Evolutionary conservation across 768 basidiomycete species (phyloP).

Genomic region (Daedaleopsis sinensis): DNA sequence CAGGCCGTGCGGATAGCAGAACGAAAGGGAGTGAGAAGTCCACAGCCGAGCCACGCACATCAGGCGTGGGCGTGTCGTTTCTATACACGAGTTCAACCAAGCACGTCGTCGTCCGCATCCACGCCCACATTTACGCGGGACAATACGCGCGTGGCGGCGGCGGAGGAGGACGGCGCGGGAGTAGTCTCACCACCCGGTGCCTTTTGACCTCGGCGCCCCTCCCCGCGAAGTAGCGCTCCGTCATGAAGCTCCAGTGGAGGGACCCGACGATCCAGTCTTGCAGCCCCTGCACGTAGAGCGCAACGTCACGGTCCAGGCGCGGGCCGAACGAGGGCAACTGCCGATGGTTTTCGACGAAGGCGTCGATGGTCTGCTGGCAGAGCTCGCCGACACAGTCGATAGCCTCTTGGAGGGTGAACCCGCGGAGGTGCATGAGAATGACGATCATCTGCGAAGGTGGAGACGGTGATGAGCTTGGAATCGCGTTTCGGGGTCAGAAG

Average conservation of each 20-base stretch:
- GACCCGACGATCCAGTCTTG: conserved; percentile 75
- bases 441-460: conserved; percentile 48
- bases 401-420: conserved; percentile 60
- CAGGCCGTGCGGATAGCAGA: neutral
- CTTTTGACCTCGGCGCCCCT: conserved; percentile 59
- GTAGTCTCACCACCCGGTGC: conserved; percentile 52
- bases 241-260: conserved; percentile 73
- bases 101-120: neutral
- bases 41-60: neutral
- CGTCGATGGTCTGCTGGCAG: conserved; percentile 56
- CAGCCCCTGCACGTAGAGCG: conserved; percentile 59
- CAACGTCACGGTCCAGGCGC: conserved; percentile 60
- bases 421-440: conserved; percentile 67
- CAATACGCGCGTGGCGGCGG: neutral
- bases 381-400: conserved; percentile 66
- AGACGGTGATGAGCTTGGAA: neutral
- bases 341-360: conserved; percentile 46
- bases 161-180: conserved; percentile 9
- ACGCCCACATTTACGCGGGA: too few species aligned
- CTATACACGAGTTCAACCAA: neutral
- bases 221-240: conserved; percentile 68
- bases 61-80: neutral
- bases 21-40: neutral
- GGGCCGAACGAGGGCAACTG: conserved; percentile 65
- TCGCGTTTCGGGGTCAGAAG: neutral